Percentiles rank a stretch among this genome's conserved stretches.
Conservation (phyloP, 208 protist genomes). For the Trypanosoma cruzi region DNA sequence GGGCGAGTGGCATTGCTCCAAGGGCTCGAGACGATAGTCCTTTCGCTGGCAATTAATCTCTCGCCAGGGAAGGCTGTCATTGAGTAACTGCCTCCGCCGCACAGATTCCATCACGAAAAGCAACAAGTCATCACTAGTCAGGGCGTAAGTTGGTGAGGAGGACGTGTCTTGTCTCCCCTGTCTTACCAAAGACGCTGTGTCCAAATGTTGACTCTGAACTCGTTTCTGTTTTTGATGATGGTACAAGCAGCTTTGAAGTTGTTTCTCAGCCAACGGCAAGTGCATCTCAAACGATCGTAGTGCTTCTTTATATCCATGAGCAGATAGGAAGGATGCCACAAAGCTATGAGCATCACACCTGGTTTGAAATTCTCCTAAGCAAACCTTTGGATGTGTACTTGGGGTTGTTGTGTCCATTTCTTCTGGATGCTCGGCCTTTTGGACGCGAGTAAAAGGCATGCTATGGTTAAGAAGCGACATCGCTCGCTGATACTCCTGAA, state of each 20-base stretch:
- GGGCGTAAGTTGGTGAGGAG: constrained; percentile 21
- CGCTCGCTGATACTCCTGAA: neutral
- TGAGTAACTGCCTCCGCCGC: constrained; percentile 41
- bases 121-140: constrained; percentile 17
- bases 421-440: neutral
- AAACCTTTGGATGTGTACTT: neutral
- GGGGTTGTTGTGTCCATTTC: neutral
- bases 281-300: constrained; percentile 41
- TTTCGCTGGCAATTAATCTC: constrained; percentile 44
- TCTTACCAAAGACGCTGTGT: neutral
- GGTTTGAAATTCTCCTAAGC: neutral
- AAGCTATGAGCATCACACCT: constrained; percentile 44
- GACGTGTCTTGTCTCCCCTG: neutral
- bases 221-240: constrained; percentile 17
- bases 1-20: constrained; percentile 25
- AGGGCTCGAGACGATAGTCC: constrained; percentile 43
- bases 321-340: constrained; percentile 46
- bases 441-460: neutral
- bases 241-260: constrained; percentile 33
- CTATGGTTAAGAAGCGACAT: neutral
- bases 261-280: constrained; percentile 43
- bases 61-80: constrained; percentile 72
- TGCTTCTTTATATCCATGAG: constrained; percentile 39
- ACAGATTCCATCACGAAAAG: constrained; percentile 40
- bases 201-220: neutral